Conservation (phyloP, 2,329 filamentous ascomycete species). For the Arachnomyces sp. region DNA sequence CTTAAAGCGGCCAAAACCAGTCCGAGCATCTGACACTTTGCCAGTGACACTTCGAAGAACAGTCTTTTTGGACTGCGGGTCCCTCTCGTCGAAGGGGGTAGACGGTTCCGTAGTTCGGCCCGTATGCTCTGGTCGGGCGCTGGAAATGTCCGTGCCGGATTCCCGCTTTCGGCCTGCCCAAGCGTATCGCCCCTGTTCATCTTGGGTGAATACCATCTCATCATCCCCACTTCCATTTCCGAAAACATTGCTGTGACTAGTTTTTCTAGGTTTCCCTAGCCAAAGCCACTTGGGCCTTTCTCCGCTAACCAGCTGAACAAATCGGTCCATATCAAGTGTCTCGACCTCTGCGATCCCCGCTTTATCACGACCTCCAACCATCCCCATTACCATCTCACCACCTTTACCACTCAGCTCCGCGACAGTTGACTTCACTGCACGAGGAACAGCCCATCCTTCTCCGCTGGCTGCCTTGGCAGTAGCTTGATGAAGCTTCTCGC, state of each 20-base stretch:
- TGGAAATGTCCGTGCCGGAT: constrained; percentile 31
- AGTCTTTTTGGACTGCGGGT: constrained; percentile 49
- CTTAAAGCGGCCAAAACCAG: constrained; percentile 75
- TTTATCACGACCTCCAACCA: constrained; percentile 79
- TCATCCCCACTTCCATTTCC: constrained; percentile 24
- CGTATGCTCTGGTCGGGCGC: constrained; percentile 16
- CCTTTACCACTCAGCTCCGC: constrained; percentile 89
- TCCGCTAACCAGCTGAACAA: constrained; percentile 68
- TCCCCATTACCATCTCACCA: constrained; percentile 91
- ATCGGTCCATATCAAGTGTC: constrained; percentile 78
- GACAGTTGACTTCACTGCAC: constrained; percentile 90
- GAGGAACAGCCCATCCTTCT: constrained; percentile 85
- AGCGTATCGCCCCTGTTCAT: constrained; percentile 38
- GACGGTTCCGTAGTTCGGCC: constrained; percentile 23
- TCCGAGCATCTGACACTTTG: constrained; percentile 70
- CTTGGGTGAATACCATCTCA: constrained; percentile 37
- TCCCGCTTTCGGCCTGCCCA: constrained; percentile 34
- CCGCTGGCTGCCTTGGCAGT: constrained; percentile 85
- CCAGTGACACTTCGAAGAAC: constrained; percentile 73
- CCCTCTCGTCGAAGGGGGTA: constrained; percentile 27
- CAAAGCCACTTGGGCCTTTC: constrained; percentile 89
- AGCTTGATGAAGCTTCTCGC: constrained; percentile 69
- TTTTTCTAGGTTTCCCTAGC: constrained; percentile 78
- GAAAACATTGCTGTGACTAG: constrained; percentile 24
- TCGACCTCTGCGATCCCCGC: constrained; percentile 87